Conservation (phyloP, 352 stramenopile species). For the Albugo candida region DNA sequence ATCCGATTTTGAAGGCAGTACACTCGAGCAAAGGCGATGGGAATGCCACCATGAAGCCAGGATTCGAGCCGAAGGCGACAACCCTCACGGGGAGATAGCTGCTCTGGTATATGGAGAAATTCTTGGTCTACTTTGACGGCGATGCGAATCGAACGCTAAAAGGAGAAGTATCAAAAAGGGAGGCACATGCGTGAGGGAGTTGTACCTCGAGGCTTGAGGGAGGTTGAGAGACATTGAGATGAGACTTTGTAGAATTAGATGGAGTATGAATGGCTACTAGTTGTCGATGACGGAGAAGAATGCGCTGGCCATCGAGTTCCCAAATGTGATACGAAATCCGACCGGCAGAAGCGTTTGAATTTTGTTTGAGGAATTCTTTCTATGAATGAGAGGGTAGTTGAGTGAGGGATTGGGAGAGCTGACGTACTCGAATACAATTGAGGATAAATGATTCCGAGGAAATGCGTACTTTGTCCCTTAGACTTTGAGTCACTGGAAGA, state of each 20-base stretch:
- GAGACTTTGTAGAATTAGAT: not conserved
- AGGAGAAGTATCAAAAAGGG: not conserved
- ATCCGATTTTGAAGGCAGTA: not conserved
- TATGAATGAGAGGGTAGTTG: not conserved
- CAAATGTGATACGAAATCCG: slow-evolving; percentile 37
- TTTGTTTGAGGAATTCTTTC: not conserved
- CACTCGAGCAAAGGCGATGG: slow-evolving; percentile 16
- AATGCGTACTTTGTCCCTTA: not conserved
- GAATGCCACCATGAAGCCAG: slow-evolving; percentile 46
- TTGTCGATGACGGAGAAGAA: slow-evolving; percentile 38
- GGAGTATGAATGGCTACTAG: slow-evolving; percentile 9
- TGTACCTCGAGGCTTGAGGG: not conserved
- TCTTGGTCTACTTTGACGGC: slow-evolving; percentile 57
- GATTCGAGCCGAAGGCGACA: slow-evolving; percentile 53
- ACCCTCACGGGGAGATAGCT: slow-evolving; percentile 34
- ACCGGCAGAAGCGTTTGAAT: not conserved
- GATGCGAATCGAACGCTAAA: slow-evolving; percentile 19
- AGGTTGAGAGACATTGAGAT: not conserved
- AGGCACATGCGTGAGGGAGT: not conserved
- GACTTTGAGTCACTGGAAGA: not conserved
- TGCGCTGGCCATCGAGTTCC: slow-evolving; percentile 24
- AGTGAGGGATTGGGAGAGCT: not conserved
- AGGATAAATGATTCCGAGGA: not conserved
- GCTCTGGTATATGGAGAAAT: slow-evolving; percentile 25
- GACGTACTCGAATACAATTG: not conserved